These are phyloP conservation scores for Rhododendron williamsianum DNA, from an alignment of 148 eudicot species.

Conservation along the genomic window DNA sequence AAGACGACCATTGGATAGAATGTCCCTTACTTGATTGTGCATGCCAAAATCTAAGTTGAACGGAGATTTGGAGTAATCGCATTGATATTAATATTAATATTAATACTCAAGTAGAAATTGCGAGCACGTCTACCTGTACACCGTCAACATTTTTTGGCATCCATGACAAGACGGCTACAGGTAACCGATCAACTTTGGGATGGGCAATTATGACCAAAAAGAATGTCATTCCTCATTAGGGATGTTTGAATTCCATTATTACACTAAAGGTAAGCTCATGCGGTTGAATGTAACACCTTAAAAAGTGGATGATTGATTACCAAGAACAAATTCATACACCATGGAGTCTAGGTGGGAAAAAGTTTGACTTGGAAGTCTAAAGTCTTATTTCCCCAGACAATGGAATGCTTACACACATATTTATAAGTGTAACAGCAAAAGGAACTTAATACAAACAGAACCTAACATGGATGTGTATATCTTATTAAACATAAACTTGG, in stretches of 20 bases:
- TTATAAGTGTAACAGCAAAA: neutral
- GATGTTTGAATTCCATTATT: neutral
- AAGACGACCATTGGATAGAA: neutral
- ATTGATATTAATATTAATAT: neutral
- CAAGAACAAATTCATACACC: neutral
- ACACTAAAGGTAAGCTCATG: neutral
- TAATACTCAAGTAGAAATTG: too few relatives aligned
- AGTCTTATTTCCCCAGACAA: neutral
- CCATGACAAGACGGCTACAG: neutral
- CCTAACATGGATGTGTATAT: neutral
- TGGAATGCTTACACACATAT: neutral
- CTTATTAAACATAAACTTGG: neutral
- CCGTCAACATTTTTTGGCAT: neutral
- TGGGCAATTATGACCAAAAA: neutral
- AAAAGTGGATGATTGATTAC: neutral
- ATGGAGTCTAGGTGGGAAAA: neutral
- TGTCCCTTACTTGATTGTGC: neutral
- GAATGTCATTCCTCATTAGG: neutral
- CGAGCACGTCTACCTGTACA: neutral
- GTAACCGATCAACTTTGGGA: neutral
- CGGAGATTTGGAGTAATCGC: neutral
- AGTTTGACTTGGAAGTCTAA: neutral
- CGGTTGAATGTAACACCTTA: neutral
- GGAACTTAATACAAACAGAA: neutral
- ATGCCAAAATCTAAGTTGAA: neutral